These are phyloP conservation scores for Fusarium caatingaense DNA, from an alignment of 2,329 filamentous ascomycete genomes.

Conservation along the genomic window DNA sequence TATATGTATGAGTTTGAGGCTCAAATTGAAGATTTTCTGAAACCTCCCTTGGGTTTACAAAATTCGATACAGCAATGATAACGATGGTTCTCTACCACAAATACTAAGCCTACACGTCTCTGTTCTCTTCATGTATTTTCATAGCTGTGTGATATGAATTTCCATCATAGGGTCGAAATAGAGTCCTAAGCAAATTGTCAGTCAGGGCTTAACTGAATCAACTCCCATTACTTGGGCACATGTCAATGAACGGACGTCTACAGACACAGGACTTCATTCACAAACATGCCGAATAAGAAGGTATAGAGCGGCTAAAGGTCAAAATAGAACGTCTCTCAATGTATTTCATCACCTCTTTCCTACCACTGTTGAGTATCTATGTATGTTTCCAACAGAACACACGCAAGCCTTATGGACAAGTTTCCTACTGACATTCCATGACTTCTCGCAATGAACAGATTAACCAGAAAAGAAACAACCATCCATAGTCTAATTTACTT, in stretches of 20 bases:
- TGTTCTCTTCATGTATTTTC: not conserved
- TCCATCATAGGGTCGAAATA: not conserved
- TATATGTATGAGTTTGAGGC: not conserved
- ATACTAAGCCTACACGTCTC: not conserved
- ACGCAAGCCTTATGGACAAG: slow-evolving; percentile 15
- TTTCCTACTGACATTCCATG: slow-evolving; percentile 37
- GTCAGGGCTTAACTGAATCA: not conserved
- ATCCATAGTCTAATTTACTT: slow-evolving; percentile 49
- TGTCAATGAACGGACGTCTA: not conserved
- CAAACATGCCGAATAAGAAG: not conserved
- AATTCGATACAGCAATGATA: not conserved
- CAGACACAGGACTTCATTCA: not conserved
- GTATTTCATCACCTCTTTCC: slow-evolving; percentile 32
- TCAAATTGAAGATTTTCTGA: not conserved
- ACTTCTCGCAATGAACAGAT: slow-evolving; percentile 40
- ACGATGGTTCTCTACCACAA: not conserved
- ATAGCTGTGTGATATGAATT: not conserved
- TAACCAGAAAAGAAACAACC: slow-evolving; percentile 47
- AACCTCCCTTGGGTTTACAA: not conserved
- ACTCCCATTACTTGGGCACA: not conserved
- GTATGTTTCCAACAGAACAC: slow-evolving; percentile 35
- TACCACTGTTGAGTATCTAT: slow-evolving; percentile 39
- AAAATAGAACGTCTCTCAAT: not conserved
- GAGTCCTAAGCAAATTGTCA: not conserved
- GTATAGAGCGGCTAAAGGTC: not conserved